Percentiles rank a stretch among this genome's conserved stretches.
Evolutionary conservation across 2,329 filamentous ascomycete species (phyloP).

Genomic region (Cladosporium sphaerospermum): DNA sequence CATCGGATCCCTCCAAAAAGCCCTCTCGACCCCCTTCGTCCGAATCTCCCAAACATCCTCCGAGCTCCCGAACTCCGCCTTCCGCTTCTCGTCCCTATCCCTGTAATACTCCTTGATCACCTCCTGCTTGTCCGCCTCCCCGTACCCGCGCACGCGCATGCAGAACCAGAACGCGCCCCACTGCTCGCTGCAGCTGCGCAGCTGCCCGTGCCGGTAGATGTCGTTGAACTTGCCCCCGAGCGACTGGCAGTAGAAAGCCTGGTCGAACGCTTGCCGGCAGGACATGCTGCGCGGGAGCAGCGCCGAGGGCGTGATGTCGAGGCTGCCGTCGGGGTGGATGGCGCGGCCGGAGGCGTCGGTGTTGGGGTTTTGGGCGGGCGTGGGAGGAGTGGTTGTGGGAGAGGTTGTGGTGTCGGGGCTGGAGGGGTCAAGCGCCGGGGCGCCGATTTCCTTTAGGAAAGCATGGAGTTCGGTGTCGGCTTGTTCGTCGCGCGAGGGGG

Average conservation of each 20-base stretch:
- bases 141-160: slow-evolving; percentile 71
- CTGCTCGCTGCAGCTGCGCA: slow-evolving; percentile 72
- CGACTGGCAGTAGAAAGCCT: slow-evolving; percentile 88
- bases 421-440: slow-evolving; percentile 18
- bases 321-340: slow-evolving; percentile 23
- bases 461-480: slow-evolving; percentile 50
- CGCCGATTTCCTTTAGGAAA: slow-evolving; percentile 45
- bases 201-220: slow-evolving; percentile 76
- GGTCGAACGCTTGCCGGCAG: slow-evolving; percentile 85
- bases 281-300: slow-evolving; percentile 78
- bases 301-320: slow-evolving; percentile 49
- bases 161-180: slow-evolving; percentile 98
- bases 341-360: slow-evolving; percentile 20
- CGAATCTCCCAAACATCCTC: slow-evolving; percentile 86
- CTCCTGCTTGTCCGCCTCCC: slow-evolving; percentile 53
- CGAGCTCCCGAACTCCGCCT: slow-evolving; percentile 64
- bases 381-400: slow-evolving; percentile 13
- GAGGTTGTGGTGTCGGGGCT: slow-evolving; percentile 13
- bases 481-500: slow-evolving; percentile 37
- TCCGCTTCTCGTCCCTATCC: slow-evolving; percentile 55
- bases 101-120: slow-evolving; percentile 62
- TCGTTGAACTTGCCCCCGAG: slow-evolving; percentile 87
- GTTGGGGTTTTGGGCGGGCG: slow-evolving; percentile 14
- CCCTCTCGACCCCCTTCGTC: slow-evolving; percentile 51
- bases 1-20: slow-evolving; percentile 33